Percentiles rank a stretch among this genome's conserved stretches.
Evolutionary conservation across 2,329 filamentous ascomycete genomes (phyloP).

Genomic region (Aspergillus pseudotamarii): DNA sequence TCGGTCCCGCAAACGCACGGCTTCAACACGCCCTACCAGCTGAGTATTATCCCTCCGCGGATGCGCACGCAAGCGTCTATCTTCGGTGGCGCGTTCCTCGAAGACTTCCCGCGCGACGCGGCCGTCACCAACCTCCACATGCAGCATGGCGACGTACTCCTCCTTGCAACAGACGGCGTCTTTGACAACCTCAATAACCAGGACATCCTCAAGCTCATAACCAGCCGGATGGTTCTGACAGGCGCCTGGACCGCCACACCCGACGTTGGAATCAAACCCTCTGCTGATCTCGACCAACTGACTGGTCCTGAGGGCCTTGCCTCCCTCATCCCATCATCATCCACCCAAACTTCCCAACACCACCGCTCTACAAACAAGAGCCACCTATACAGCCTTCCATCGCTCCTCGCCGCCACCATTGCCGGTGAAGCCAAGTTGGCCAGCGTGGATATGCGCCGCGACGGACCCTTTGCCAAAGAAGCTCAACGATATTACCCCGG

Average conservation of each 20-base stretch:
- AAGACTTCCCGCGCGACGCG: conserved; percentile 82
- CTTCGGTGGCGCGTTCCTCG: conserved; percentile 80
- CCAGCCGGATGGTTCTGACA: conserved; percentile 70
- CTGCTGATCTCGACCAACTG: conserved; percentile 59
- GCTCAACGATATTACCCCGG: conserved; percentile 84
- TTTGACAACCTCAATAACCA: conserved; percentile 95
- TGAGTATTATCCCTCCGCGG: conserved; percentile 81
- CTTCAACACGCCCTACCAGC: conserved; percentile 96
- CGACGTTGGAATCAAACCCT: conserved; percentile 64
- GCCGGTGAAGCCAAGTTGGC: conserved; percentile 81
- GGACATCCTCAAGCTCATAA: conserved; percentile 81
- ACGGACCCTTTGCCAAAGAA: conserved; percentile 94
- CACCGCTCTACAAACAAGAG: conserved; percentile 21
- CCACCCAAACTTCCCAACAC: conserved; percentile 8
- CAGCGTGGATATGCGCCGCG: conserved; percentile 76
- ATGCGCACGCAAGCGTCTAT: conserved; percentile 78
- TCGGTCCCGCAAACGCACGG: conserved; percentile 90
- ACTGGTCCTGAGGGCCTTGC: conserved; percentile 52
- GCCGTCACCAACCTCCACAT: conserved; percentile 75
- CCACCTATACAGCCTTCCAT: conserved; percentile 65
- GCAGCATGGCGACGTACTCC: conserved; percentile 87
- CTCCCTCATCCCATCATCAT: conserved; percentile 20
- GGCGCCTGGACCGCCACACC: conserved; percentile 73
- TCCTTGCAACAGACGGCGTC: conserved; percentile 92
- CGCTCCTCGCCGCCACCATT: conserved; percentile 75